Conservation (phyloP, 2,329 filamentous ascomycete species). For the Hymenoscyphus albidus region DNA sequence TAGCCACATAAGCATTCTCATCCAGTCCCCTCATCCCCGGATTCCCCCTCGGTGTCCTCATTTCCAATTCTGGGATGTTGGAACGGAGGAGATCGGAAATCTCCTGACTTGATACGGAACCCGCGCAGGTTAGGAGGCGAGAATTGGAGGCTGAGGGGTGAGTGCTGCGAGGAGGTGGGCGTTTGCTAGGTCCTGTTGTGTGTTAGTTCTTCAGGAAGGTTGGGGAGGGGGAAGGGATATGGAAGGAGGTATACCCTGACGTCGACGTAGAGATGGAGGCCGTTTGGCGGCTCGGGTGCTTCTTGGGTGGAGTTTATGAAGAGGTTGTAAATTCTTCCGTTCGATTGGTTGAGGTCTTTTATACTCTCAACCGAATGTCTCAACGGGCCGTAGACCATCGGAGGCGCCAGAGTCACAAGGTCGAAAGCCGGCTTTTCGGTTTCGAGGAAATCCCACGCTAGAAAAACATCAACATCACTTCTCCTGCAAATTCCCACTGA, state of each 20-base stretch:
- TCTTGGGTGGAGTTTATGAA: conserved; percentile 31
- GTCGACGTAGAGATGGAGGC: conserved; percentile 51
- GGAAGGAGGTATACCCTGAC: conserved; percentile 36
- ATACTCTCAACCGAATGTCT: conserved; percentile 57
- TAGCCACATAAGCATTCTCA: conserved; percentile 6
- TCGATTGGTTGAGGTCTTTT: conserved; percentile 64
- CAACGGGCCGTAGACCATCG: conserved; percentile 55
- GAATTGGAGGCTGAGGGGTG: conserved; percentile 52
- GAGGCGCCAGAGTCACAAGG: conserved; percentile 56
- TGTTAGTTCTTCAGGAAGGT: not conserved
- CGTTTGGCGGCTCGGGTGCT: conserved; percentile 44
- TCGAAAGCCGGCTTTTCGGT: conserved; percentile 51
- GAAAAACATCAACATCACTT: not conserved
- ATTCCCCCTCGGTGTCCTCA: conserved; percentile 43
- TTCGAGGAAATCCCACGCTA: conserved; percentile 19
- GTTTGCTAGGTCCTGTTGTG: conserved; percentile 49
- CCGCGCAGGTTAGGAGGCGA: conserved; percentile 58
- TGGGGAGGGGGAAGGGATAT: not conserved
- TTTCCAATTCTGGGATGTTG: conserved; percentile 48
- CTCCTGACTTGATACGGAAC: conserved; percentile 54
- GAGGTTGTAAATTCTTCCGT: conserved; percentile 50
- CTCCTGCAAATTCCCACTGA: no score
- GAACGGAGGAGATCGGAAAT: conserved; percentile 51
- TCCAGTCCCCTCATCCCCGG: conserved; percentile 13
- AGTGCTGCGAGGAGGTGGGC: conserved; percentile 56